A percentile compares a stretch with the other conserved stretches of the same genome.
These are phyloP conservation scores for Calocybe gambosa DNA, from an alignment of 1,284 basidiomycete species.

Conservation along the genomic window DNA sequence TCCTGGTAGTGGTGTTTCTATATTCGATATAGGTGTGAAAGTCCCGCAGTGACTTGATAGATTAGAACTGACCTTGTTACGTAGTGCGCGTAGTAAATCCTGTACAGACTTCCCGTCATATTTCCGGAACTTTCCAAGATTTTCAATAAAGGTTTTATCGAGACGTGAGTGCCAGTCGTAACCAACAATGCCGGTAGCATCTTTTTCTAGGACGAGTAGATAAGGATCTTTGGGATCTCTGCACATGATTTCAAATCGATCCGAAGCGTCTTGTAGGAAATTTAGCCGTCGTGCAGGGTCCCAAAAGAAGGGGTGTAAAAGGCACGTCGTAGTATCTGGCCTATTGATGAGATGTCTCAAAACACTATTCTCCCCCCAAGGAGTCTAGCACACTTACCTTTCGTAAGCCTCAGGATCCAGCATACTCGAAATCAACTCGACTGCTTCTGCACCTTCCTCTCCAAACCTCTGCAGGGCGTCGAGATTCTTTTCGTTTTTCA, in stretches of 20 bases:
- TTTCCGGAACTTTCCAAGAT: conserved; percentile 93
- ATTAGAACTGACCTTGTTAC: conserved; percentile 79
- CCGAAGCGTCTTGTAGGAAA: conserved; percentile 95
- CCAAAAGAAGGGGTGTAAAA: conserved; percentile 98
- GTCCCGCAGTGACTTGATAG: not conserved
- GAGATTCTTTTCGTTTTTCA: conserved; percentile 72
- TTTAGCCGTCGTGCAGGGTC: conserved; percentile 77
- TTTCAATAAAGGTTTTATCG: conserved; percentile 89
- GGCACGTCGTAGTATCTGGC: conserved; percentile 81
- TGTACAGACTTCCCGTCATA: conserved; percentile 90
- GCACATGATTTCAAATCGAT: conserved; percentile 97
- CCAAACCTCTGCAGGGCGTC: conserved; percentile 71
- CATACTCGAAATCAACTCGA: conserved; percentile 73
- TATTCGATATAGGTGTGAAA: not conserved
- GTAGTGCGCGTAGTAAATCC: conserved; percentile 85
- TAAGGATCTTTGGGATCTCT: conserved; percentile 80
- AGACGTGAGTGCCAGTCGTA: conserved; percentile 85
- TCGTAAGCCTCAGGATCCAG: conserved; percentile 66
- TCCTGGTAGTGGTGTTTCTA: conserved; percentile 99
- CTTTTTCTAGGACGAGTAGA: conserved; percentile 72
- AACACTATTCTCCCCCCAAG: not conserved
- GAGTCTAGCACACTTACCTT: conserved; percentile 43
- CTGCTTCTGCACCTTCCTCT: conserved; percentile 88
- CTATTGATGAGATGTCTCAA: conserved; percentile 34
- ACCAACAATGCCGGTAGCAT: conserved; percentile 66